phyloP scores from a whole-genome alignment of 2,329 filamentous ascomycete genomes.

The Fusarium marasasianum region DNA sequence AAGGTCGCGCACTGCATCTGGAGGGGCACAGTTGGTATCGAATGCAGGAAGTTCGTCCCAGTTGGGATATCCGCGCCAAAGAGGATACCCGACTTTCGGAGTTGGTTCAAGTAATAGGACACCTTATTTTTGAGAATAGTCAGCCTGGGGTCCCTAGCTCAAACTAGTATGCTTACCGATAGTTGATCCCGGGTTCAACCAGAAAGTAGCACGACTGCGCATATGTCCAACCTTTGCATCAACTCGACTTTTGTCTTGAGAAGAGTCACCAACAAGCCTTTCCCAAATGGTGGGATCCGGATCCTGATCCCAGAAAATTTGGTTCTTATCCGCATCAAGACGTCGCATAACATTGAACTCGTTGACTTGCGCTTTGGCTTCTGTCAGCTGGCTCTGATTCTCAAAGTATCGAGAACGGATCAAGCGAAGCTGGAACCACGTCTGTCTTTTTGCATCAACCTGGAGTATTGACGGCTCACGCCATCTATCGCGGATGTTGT shows the following conservation, averaged over 20 bases:
- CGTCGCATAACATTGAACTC: not conserved
- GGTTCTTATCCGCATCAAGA: not conserved
- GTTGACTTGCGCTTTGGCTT: not conserved
- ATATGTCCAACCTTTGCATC: not conserved
- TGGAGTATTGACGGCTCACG: not conserved
- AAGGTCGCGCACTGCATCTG: not conserved
- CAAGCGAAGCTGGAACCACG: not conserved
- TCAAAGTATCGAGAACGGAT: not conserved
- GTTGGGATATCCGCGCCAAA: not conserved
- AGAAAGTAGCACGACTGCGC: not conserved
- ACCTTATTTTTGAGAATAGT: not conserved
- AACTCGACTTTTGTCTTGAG: not conserved
- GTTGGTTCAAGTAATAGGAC: not conserved
- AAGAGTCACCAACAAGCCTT: not conserved
- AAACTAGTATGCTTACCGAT: not conserved
- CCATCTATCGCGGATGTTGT: not conserved
- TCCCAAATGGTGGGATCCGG: not conserved
- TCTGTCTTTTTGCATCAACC: not conserved
- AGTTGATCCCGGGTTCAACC: not conserved
- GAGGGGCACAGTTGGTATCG: too few relatives aligned
- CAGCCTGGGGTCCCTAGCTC: rapidly evolving
- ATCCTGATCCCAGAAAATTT: not conserved
- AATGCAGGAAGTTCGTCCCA: not conserved
- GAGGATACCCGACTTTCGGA: not conserved
- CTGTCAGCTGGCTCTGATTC: not conserved